Conservation (phyloP, 1,284 basidiomycete species). For the Boletellus deceptivus region DNA sequence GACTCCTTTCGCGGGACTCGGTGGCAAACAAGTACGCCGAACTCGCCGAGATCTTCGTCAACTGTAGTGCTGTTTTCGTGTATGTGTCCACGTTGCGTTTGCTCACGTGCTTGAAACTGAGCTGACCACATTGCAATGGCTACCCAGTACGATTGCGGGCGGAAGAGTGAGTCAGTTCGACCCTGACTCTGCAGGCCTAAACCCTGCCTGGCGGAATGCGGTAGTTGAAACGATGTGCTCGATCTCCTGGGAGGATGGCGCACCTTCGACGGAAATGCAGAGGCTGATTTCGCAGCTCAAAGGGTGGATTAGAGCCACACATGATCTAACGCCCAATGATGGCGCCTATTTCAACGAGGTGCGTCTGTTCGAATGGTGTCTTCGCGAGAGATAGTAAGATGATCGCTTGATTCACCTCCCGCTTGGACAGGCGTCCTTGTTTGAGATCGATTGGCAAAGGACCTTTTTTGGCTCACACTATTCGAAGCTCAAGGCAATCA, state of each 20-base stretch:
- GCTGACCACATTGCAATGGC: background rate
- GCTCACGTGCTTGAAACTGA: too few relatives aligned
- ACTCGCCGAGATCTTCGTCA: slow-evolving; percentile 30
- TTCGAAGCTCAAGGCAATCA: slow-evolving; percentile 37
- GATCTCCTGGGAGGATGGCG: slow-evolving; percentile 35
- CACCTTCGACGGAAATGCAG: slow-evolving; percentile 29
- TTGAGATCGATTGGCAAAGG: too few relatives aligned
- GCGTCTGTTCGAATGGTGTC: slow-evolving; percentile 4
- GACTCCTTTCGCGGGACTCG: slow-evolving; percentile 37
- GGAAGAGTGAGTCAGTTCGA: slow-evolving; percentile 38
- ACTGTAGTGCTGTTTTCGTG: slow-evolving; percentile 1
- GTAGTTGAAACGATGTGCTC: slow-evolving; percentile 31
- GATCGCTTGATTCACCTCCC: too few relatives aligned
- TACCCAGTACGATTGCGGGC: slow-evolving; percentile 35
- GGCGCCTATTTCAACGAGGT: slow-evolving; percentile 47
- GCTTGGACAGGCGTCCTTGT: too few relatives aligned
- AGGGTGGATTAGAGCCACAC: slow-evolving; percentile 25
- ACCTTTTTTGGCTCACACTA: slow-evolving; percentile 19
- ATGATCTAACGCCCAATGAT: slow-evolving; percentile 29
- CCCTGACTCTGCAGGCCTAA: slow-evolving; percentile 39
- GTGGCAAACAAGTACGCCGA: slow-evolving; percentile 28
- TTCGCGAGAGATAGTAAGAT: too few relatives aligned
- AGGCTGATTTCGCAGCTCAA: slow-evolving; percentile 26
- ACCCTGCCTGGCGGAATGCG: slow-evolving; percentile 44
- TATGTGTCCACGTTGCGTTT: too few relatives aligned